Evolutionary conservation across 148 eudicot species (phyloP).

Genomic region (Bassia scoparia): DNA sequence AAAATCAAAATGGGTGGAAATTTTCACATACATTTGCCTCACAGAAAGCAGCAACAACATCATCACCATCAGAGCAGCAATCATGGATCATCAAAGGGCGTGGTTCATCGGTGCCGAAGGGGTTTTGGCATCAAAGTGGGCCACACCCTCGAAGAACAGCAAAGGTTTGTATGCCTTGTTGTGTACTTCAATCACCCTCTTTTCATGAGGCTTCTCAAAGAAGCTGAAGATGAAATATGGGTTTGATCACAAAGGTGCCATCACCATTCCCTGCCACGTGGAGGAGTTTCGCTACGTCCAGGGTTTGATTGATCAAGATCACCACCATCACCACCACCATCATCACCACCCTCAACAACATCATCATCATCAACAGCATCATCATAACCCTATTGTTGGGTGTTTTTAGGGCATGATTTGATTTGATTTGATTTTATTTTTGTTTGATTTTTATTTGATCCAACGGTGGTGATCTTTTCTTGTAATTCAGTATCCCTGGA

Average conservation of each 20-base stretch:
- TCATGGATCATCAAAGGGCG: constrained; percentile 11
- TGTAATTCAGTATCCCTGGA: constrained; percentile 16
- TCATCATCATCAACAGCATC: constrained; percentile 21
- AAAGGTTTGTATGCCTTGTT: constrained; percentile 46
- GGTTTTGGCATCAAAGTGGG: constrained; percentile 55
- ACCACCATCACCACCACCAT: constrained; percentile 15
- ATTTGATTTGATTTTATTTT: too few species aligned
- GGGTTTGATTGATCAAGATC: constrained; percentile 35
- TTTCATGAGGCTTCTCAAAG: constrained; percentile 46
- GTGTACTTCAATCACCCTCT: constrained; percentile 51
- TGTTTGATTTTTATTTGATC: neutral
- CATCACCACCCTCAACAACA: constrained; percentile 4
- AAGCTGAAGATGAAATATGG: constrained; percentile 61
- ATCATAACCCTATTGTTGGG: constrained; percentile 32
- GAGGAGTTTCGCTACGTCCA: constrained; percentile 44
- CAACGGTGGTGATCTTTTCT: constrained; percentile 10
- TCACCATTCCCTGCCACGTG: constrained; percentile 50
- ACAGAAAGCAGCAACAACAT: constrained; percentile 7
- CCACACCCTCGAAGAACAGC: constrained; percentile 33
- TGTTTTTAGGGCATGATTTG: constrained; percentile 47
- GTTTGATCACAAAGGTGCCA: constrained; percentile 51
- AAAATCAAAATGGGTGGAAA: constrained; percentile 24
- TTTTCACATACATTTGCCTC: constrained; percentile 22
- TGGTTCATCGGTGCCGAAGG: constrained; percentile 34
- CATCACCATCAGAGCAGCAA: neutral